A percentile compares a stretch with the other conserved stretches of the same genome.
phyloP scores from a whole-genome alignment of 768 basidiomycete species.

The Kwoniella pini region DNA sequence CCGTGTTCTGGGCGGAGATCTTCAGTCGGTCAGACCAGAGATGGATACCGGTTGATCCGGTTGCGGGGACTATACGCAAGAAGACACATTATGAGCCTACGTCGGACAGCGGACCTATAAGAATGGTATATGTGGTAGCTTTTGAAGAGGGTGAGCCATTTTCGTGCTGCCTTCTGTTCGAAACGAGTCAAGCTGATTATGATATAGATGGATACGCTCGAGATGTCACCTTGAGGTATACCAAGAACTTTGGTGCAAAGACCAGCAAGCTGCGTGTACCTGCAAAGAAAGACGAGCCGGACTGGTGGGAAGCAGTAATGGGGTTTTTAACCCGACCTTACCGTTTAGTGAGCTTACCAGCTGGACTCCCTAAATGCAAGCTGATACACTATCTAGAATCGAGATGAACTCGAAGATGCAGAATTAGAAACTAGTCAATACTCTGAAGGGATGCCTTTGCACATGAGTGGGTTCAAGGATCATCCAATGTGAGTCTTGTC shows the following conservation, averaged over 20 bases:
- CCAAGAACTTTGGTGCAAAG: conserved; percentile 74
- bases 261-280: conserved; percentile 56
- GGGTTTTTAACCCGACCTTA: conserved; percentile 70
- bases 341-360: conserved; percentile 65
- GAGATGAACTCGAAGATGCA: conserved; percentile 90
- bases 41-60: conserved; percentile 92
- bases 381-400: conserved; percentile 61
- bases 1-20: conserved; percentile 96
- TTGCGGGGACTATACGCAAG: conserved; percentile 76
- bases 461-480: conserved; percentile 88
- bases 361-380: background rate
- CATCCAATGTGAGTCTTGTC: conserved; percentile 74
- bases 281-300: conserved; percentile 62
- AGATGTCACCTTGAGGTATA: conserved; percentile 89
- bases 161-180: background rate
- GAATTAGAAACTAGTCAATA: conserved; percentile 75
- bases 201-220: conserved; percentile 74
- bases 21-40: conserved; percentile 86
- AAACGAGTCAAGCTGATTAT: background rate
- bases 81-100: conserved; percentile 77
- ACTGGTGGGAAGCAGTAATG: conserved; percentile 83
- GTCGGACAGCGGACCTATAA: conserved; percentile 64
- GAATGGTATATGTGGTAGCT: conserved; percentile 89
- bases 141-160: conserved; percentile 70
- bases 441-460: conserved; percentile 89